Base-by-base conservation (phyloP, 1,139 yeast genomes). In the Candida dubliniensis region DNA sequence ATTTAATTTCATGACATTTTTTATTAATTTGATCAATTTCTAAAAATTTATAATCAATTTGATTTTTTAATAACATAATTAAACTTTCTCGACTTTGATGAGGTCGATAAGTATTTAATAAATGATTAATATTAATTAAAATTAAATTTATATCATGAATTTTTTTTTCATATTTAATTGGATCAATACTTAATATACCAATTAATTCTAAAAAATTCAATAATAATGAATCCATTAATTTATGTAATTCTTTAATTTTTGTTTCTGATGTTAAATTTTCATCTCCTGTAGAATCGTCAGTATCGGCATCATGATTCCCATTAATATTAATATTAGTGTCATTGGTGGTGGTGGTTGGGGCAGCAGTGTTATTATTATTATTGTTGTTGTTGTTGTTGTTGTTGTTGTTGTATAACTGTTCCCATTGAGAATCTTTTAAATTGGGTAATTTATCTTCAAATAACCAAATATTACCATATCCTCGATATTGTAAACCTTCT, bases 61-160 rank as follows among this genome's bases (percentile, higher is more conserved):
- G 86, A 43, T 81, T 82, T 56, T 79, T 82, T 61, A 89, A 68
- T 44, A 87, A 67, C 75, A 84, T 72, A 39, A 87, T 84, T 52
- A 89, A 74, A 47, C 89, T 82, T 56, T 89, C 96, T 38, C 96
- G 72, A 7, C 91, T 83, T 59, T 89, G 96, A 61, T 89, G 96
- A 0, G 96, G 96, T 46, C 96, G 71, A 63, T 88, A 89, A 44
- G 88, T 88, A 61, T 89, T 89, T 48, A 89, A 66, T 43, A 89
- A 66, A 60, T 89, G 96, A 59, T 88, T 95, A 52, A 88, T 84
- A 59, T 89, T 89, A 58, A 89, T 84, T 45, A 89, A 66, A n/a
- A 88, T 77, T 14, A 84, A 73, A 45, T 90, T 77, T 41, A 89
- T 76, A 53, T 86, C 81, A 52, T 87, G 93, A 33, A 87, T 77